Evolutionary conservation across 306 rosid genomes (phyloP).

Genomic region (Arachis stenosperma): DNA sequence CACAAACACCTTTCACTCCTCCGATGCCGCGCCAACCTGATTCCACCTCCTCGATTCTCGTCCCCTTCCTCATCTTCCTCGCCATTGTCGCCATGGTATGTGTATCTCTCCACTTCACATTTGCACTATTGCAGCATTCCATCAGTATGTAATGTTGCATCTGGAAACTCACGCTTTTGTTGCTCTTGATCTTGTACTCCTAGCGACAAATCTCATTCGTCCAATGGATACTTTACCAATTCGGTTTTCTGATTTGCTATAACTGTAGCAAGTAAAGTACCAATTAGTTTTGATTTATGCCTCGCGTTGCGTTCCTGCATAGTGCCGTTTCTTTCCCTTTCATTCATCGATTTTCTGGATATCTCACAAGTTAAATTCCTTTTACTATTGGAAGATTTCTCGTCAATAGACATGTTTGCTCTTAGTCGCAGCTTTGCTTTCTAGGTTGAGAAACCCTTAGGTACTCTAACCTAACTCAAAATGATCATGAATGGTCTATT

Average conservation of each 20-base stretch:
- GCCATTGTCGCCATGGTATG: conserved; percentile 59
- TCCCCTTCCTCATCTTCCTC: conserved; percentile 46
- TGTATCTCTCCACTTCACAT: neutral
- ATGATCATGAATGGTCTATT: neutral
- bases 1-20: conserved; percentile 31
- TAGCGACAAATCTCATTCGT: neutral
- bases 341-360: neutral
- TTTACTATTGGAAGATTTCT: neutral
- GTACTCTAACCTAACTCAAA: neutral
- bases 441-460: conserved; percentile 19
- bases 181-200: neutral
- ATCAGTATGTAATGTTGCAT: neutral
- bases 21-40: conserved; percentile 41
- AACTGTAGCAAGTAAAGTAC: too few species aligned
- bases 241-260: neutral
- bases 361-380: neutral
- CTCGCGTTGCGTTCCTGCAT: neutral
- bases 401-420: neutral
- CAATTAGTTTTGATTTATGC: neutral
- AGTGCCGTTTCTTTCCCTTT: neutral
- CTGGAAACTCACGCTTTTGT: neutral
- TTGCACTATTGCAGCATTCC: neutral
- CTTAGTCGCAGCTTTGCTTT: neutral
- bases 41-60: conserved; percentile 43
- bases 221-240: neutral